These are phyloP conservation scores for Misopates orontium DNA, from an alignment of 257 asterid genomes.

Conservation along the genomic window DNA sequence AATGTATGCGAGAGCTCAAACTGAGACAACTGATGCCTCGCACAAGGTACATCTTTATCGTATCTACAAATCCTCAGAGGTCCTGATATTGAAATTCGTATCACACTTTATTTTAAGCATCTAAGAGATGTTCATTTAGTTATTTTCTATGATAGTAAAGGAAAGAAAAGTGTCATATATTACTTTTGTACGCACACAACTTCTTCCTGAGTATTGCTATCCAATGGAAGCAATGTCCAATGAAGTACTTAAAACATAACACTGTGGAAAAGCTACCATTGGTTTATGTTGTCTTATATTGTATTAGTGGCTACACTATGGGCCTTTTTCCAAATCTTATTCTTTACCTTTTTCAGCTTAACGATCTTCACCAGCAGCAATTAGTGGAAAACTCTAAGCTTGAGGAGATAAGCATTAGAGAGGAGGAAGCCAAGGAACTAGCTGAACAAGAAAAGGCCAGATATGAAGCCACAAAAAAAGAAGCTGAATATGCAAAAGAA, in stretches of 20 bases:
- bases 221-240: no score
- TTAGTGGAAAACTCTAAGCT: constrained; percentile 48
- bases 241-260: no score
- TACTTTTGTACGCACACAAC: no score
- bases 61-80: not conserved
- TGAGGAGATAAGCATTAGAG: constrained; percentile 45
- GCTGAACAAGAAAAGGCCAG: constrained; percentile 43
- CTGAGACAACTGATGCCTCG: constrained; percentile 38
- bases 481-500: constrained; percentile 42
- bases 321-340: not conserved
- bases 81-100: not conserved
- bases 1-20: constrained; percentile 54
- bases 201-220: no score
- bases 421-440: constrained; percentile 50
- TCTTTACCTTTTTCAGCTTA: constrained; percentile 36
- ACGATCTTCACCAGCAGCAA: constrained; percentile 42
- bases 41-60: constrained; percentile 22
- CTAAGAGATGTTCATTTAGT: not conserved
- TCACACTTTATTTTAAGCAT: no score
- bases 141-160: no score
- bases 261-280: not conserved
- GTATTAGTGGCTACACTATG: not conserved
- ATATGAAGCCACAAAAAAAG: constrained; percentile 42
- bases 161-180: no score
- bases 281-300: not conserved